Base-by-base conservation (phyloP, 2,329 filamentous ascomycete species). In the Claviceps sorghi region DNA sequence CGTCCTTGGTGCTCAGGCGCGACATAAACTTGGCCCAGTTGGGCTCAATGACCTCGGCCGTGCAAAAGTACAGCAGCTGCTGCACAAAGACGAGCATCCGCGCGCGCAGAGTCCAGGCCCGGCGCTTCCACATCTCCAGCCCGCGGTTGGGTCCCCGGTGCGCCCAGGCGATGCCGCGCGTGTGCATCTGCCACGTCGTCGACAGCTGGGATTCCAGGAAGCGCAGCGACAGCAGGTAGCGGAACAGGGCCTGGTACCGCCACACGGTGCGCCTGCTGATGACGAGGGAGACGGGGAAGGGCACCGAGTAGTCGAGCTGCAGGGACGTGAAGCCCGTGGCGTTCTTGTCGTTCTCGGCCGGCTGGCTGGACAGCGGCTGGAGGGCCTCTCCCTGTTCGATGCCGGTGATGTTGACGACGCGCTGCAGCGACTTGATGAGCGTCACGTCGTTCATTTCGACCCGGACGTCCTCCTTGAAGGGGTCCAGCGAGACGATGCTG, bases 21-120 rank as follows among this genome's bases (percentile, higher is more conserved):
- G 84, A 81, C 88, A 96, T 96, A 55, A 98, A 80, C 48, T 83
- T 85, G 58, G 88, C 82, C 93, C 93, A 98, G 67, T 97, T 97
- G 3, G 91, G 93, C 67, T 98, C 93, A 52, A 98, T 94, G 51
- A 98, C 93, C 68, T 98, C 93, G 1, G 88, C 83, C 0, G 93
- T 97, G 69, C 89, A 97, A 65, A 95, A 98, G 68, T 97, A 98
- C 6, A 96, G 78, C 40, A 97, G 75, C 65, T 98, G 93, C 67
- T 98, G 93, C 2, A 97, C 88, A 63, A 97, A 98, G 9, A 95
- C 88, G 9, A 97, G 75, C 93, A 98, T 98, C 48, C 93, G 81
- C 2, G 90, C 88, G 36, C 93, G 80, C 53, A 98, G 70, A 2
- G 88, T 96, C 84, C 88, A 97, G 0, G 91, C 88, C 32, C 88